A percentile compares a stretch with the other conserved stretches of the same genome.
Evolutionary conservation across 371 early-diverging fungal genomes (phyloP).

Genomic region (Mucor saturninus): DNA sequence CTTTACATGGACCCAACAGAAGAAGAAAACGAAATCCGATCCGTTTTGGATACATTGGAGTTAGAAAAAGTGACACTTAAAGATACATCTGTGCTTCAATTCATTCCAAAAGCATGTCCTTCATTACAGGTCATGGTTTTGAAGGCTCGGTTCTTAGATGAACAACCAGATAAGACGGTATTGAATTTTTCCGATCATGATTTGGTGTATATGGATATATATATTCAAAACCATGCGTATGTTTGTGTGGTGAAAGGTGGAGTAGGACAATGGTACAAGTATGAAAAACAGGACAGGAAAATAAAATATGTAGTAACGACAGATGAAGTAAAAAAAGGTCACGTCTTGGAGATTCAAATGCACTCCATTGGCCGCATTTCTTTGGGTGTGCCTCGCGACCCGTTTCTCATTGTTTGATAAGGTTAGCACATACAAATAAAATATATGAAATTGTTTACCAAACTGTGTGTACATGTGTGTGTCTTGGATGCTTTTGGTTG

Average conservation of each 20-base stretch:
- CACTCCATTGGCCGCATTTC: too few relatives aligned
- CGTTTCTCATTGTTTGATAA: too few relatives aligned
- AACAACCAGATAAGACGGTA: neutral
- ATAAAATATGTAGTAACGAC: neutral
- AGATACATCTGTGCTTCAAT: neutral
- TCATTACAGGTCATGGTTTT: neutral
- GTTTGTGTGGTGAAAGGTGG: neutral
- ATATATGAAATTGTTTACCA: too few relatives aligned
- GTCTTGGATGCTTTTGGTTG: too few relatives aligned
- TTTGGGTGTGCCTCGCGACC: too few relatives aligned
- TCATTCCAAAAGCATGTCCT: neutral
- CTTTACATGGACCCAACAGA: neutral
- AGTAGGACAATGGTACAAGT: neutral
- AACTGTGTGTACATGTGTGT: too few relatives aligned
- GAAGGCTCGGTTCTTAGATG: neutral
- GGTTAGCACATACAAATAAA: too few relatives aligned
- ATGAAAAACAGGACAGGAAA: neutral
- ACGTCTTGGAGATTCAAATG: too few relatives aligned
- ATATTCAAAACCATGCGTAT: neutral
- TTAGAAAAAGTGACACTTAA: neutral
- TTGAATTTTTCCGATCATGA: neutral
- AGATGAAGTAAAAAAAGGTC: neutral
- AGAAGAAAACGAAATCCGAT: neutral
- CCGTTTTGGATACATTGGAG: conserved; percentile 1
- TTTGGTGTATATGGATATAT: neutral